phyloP scores from a whole-genome alignment of 495 filamentous ascomycete genomes.

The Aspergillus asperescens region DNA sequence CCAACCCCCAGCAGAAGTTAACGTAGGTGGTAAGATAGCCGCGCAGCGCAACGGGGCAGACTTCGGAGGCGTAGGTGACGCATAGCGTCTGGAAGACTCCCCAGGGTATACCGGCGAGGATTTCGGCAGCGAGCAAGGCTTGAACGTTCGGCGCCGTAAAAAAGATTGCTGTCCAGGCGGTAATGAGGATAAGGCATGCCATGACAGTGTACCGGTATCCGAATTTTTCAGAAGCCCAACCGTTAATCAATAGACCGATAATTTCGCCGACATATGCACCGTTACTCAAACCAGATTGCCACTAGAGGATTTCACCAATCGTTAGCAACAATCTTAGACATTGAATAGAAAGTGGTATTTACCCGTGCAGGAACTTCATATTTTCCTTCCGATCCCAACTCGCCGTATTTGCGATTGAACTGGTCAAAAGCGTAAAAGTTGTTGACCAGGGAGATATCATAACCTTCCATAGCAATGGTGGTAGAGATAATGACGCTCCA shows the following conservation, averaged over 20 bases:
- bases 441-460: slow-evolving; percentile 50
- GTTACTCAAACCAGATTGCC: slow-evolving; percentile 75
- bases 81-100: slow-evolving; percentile 77
- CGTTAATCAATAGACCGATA: slow-evolving; percentile 71
- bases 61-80: slow-evolving; percentile 77
- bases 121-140: slow-evolving; percentile 65
- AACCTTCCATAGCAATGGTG: slow-evolving; percentile 55
- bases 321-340: neutral
- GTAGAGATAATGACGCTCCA: slow-evolving; percentile 53
- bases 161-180: slow-evolving; percentile 68
- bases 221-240: slow-evolving; percentile 67
- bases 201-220: slow-evolving; percentile 72
- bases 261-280: slow-evolving; percentile 62
- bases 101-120: slow-evolving; percentile 75
- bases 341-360: slow-evolving; percentile 16
- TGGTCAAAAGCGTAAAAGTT: slow-evolving; percentile 45
- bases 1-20: slow-evolving; percentile 78
- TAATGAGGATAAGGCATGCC: slow-evolving; percentile 57
- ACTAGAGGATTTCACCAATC: slow-evolving; percentile 30
- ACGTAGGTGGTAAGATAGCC: slow-evolving; percentile 75
- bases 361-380: slow-evolving; percentile 62
- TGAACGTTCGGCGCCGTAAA: slow-evolving; percentile 70
- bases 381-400: slow-evolving; percentile 45
- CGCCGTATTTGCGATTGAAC: slow-evolving; percentile 69
- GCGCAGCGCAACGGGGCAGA: slow-evolving; percentile 66